Evolutionary conservation across 1,284 basidiomycete species (phyloP).

Genomic region (Papiliotrema terrestris): DNA sequence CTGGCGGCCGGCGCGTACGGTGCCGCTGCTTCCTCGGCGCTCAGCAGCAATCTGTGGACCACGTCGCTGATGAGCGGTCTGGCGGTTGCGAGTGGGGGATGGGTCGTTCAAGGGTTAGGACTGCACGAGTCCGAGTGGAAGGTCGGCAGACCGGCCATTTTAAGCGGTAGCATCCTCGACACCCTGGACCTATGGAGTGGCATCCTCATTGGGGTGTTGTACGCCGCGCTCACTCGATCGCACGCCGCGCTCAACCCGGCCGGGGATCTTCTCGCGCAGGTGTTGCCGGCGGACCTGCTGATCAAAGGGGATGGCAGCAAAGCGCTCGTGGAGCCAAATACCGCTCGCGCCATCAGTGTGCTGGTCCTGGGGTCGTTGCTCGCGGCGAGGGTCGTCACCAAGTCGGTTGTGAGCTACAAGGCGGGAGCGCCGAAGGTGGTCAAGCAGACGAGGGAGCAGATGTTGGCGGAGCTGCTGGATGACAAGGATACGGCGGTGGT

Average conservation of each 20-base stretch:
- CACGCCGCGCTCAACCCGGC: constrained; percentile 11
- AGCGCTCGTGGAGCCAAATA: not conserved
- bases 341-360: constrained; percentile 28
- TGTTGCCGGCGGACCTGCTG: constrained; percentile 16
- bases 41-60: constrained; percentile 16
- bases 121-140: constrained; percentile 26
- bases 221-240: constrained; percentile 19
- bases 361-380: constrained; percentile 28
- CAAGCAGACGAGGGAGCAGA: not conserved
- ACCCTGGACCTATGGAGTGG: constrained; percentile 42
- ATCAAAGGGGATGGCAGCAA: not conserved
- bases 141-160: constrained; percentile 24
- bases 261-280: constrained; percentile 7
- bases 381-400: constrained; percentile 23
- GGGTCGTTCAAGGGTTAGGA: constrained; percentile 30
- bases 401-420: constrained; percentile 1
- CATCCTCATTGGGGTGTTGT: constrained; percentile 20
- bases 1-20: not conserved
- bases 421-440: not conserved
- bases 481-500: not conserved
- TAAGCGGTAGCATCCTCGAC: constrained; percentile 28
- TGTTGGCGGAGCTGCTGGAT: not conserved
- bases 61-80: constrained; percentile 31
- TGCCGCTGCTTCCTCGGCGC: no score
- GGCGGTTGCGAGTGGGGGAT: constrained; percentile 33